phyloP scores from a whole-genome alignment of 257 asterid genomes.

The Przewalskia tangutica region DNA sequence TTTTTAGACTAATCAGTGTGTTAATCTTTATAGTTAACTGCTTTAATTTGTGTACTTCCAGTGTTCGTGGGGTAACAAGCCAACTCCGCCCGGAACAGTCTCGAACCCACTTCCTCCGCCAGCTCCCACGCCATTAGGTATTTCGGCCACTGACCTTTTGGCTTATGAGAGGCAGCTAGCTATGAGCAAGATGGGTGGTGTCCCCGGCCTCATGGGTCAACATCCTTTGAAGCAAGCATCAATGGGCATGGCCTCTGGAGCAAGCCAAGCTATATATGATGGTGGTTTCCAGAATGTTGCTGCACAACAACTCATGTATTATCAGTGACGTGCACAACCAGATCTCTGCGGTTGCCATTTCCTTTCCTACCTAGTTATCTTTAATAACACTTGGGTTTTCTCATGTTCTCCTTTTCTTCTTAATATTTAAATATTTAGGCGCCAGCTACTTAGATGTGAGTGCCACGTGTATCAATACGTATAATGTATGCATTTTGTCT shows the following conservation, averaged over 20 bases:
- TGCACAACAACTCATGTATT: slow-evolving; percentile 19
- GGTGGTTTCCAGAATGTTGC: slow-evolving; percentile 19
- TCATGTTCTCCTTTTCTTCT: neutral
- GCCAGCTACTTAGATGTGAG: neutral
- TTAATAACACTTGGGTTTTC: neutral
- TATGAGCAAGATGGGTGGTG: slow-evolving; percentile 63
- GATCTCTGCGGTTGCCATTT: neutral
- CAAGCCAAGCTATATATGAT: slow-evolving; percentile 22
- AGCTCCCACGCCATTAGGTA: slow-evolving; percentile 40
- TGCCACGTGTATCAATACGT: slow-evolving; percentile 5
- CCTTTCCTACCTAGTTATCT: neutral
- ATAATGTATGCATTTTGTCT: neutral
- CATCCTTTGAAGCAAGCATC: slow-evolving; percentile 52
- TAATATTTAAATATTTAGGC: neutral
- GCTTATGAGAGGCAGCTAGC: slow-evolving; percentile 76
- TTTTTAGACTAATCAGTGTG: neutral
- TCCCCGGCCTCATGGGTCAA: slow-evolving; percentile 50
- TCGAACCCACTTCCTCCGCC: slow-evolving; percentile 95
- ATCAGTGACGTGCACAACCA: slow-evolving; percentile 2
- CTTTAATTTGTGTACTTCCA: slow-evolving; percentile 10
- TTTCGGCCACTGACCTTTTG: slow-evolving; percentile 54
- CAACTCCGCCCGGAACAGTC: slow-evolving; percentile 79
- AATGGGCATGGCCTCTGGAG: slow-evolving; percentile 56
- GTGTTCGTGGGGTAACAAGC: slow-evolving; percentile 99
- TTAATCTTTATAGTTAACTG: neutral